phyloP scores from a whole-genome alignment of 441 rosid genomes.

The Adansonia gregorii region DNA sequence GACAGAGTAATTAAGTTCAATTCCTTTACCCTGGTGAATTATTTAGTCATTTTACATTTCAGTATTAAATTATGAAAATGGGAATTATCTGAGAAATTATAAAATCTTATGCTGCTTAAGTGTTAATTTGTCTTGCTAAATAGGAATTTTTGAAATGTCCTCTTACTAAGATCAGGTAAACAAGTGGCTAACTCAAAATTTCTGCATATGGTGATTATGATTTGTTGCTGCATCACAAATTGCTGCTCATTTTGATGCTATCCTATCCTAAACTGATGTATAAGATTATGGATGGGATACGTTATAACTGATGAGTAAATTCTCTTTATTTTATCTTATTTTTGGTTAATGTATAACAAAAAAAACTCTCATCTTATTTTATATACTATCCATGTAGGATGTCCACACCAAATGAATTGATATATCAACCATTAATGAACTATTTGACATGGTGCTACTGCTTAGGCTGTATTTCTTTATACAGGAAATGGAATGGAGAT shows the following conservation, averaged over 20 bases:
- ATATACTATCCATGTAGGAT: not conserved
- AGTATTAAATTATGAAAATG: not conserved
- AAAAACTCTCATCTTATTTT: not conserved
- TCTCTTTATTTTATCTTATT: not conserved
- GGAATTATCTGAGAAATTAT: not conserved
- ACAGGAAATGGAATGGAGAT: constrained; percentile 50
- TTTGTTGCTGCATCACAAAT: not conserved
- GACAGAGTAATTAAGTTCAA: constrained; percentile 4
- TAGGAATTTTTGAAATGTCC: not conserved
- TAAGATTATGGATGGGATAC: not conserved
- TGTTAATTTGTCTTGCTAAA: not conserved
- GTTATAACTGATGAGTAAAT: not conserved
- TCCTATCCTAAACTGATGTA: not conserved
- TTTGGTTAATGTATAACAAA: not conserved
- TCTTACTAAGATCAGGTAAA: not conserved
- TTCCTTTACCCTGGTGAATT: not conserved
- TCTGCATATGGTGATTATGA: not conserved
- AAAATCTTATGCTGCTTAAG: not conserved
- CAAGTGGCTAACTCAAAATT: not conserved
- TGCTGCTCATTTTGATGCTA: not conserved
- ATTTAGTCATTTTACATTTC: constrained; percentile 6
- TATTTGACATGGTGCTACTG: constrained; percentile 11
- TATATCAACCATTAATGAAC: not conserved
- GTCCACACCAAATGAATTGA: not conserved
- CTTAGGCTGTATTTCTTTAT: constrained; percentile 29